A percentile compares a stretch with the other conserved stretches of the same genome.
phyloP scores from a whole-genome alignment of 2,329 filamentous ascomycete species.

The Pochonia chlamydosporia region DNA sequence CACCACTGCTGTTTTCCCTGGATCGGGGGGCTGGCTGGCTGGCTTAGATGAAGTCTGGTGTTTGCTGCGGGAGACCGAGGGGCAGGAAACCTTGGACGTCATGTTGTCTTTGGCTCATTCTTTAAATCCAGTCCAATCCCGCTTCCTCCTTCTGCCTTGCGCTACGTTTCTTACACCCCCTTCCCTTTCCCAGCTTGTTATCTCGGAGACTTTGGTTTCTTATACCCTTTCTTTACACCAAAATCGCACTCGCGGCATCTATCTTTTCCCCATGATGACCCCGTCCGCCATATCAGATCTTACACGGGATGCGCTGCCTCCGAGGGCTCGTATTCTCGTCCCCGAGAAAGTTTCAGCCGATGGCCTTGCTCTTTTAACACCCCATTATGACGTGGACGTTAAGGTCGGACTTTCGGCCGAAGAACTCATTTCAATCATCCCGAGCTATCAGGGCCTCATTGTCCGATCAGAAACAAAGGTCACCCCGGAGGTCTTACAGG shows the following conservation, averaged over 20 bases:
- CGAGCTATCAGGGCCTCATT: conserved; percentile 69
- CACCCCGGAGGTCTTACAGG: conserved; percentile 59
- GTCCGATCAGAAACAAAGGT: conserved; percentile 80
- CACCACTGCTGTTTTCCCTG: too few species aligned
- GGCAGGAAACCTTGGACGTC: neutral
- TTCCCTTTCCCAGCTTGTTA: neutral
- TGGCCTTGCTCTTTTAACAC: conserved; percentile 62
- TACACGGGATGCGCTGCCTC: conserved; percentile 4
- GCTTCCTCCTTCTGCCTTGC: neutral
- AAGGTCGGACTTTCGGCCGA: conserved; percentile 55
- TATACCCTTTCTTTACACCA: too few species aligned
- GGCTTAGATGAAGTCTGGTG: neutral
- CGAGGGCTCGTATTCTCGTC: conserved; percentile 54
- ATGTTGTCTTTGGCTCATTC: neutral
- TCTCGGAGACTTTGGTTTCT: neutral
- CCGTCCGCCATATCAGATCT: conserved; percentile 17
- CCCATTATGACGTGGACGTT: conserved; percentile 64
- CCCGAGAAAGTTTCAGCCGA: conserved; percentile 78
- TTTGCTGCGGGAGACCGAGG: neutral
- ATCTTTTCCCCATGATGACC: conserved; percentile 17
- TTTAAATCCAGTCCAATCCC: neutral
- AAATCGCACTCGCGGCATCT: too few species aligned
- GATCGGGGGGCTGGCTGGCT: too few species aligned
- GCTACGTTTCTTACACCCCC: neutral
- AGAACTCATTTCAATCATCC: conserved; percentile 61